Base-by-base conservation (phyloP, 2,329 filamentous ascomycete species). In the Taxawa tesnikishii region DNA sequence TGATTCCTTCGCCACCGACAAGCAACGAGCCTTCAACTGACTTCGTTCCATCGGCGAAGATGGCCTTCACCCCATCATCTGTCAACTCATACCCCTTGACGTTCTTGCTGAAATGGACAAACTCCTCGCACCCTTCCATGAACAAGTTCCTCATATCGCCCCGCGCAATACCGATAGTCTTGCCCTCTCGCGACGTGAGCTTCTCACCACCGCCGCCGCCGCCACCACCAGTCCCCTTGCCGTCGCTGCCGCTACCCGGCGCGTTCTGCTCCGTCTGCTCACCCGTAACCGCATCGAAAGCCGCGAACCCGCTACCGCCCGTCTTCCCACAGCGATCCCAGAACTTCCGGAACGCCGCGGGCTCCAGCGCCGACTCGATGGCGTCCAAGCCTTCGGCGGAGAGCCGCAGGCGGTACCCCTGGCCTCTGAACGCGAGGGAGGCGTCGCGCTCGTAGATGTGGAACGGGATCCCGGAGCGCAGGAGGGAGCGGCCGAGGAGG, bases 111-210 rank as follows among this genome's bases (percentile, higher is more conserved):
- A 72, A 79, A 15, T 68, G 55, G 5, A 80, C 60, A 28, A 55
- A 55, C 0, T 61, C 48, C 38, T 77, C 73, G 35, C 65, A 66
- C 1, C 73, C 73, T 12, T 63, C 53, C 28, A 74, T 49, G 43
- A 79, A 78, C 4, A 72, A 39, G 28, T 52, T 59, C 3, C 75
- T 61, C 73, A 79, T 78, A 21, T 75, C 72, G 4, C 73, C 74
- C 4, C 75, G 56, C 1, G 71, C 63, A 25, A 79, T 74, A 1
- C 74, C 74, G 1, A 79, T 62, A 6, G 73, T 59, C 46, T 76
- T 73, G 4, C 68, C 70, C 24, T 58, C 70, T 13, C 72, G 61
- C 11, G 68, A 73, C 0, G 50, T 36, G 17, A 77, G 53, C 1
- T 19, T 31, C 30, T 58, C 53, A 9, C 45, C 37, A 17, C 32